Percentiles rank a stretch among this genome's conserved stretches.
Conservation (phyloP, 495 filamentous ascomycete genomes). For the Daldinia grandis region DNA sequence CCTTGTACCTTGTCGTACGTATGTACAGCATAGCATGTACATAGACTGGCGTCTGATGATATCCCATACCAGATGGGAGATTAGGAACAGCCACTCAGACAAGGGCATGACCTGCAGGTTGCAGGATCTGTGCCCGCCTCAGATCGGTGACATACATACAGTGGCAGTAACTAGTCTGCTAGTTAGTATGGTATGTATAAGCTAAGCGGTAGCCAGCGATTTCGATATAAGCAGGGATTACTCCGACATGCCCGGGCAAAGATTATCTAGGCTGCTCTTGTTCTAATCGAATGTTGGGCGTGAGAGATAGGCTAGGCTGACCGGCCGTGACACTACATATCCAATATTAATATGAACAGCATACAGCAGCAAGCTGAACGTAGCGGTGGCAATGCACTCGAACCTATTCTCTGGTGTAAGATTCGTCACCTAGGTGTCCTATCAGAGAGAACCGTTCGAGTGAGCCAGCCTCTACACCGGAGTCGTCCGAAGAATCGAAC, state of each 20-base stretch:
- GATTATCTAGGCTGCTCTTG: background rate
- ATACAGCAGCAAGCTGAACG: slow-evolving; percentile 18
- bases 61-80: slow-evolving; percentile 26
- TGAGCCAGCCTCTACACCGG: background rate
- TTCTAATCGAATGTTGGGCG: background rate
- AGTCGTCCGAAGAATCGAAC: background rate
- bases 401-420: background rate
- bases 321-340: slow-evolving; percentile 6
- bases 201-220: background rate
- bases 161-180: background rate
- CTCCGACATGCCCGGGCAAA: slow-evolving; percentile 24
- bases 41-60: slow-evolving; percentile 1
- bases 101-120: slow-evolving; percentile 35
- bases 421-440: background rate
- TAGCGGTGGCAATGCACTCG: background rate
- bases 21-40: slow-evolving; percentile 5
- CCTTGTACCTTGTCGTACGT: slow-evolving; percentile 9
- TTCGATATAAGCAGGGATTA: slow-evolving; percentile 33
- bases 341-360: slow-evolving; percentile 18
- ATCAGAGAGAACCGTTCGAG: background rate
- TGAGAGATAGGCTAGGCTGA: slow-evolving; percentile 19
- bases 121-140: slow-evolving; percentile 22
- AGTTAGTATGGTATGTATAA: background rate
- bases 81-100: slow-evolving; percentile 34
- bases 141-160: slow-evolving; percentile 15